Percentiles rank a stretch among this genome's conserved stretches.
Conservation (phyloP, 2,329 filamentous ascomycete genomes). For the Fusarium sp. region DNA sequence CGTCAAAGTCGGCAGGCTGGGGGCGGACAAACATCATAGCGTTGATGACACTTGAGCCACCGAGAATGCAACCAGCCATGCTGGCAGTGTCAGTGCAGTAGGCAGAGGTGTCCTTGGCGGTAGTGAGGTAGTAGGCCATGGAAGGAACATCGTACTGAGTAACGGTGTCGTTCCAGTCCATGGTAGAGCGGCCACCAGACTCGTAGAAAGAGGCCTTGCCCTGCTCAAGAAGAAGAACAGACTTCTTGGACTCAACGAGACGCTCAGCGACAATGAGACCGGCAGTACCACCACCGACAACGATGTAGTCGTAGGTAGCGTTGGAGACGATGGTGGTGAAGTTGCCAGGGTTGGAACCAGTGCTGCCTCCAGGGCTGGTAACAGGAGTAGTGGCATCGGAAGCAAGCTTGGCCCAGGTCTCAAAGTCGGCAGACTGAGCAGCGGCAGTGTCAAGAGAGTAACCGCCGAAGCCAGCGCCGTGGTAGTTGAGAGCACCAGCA, state of each 20-base stretch:
- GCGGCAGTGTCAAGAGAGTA: constrained; percentile 51
- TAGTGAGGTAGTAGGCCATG: constrained; percentile 77
- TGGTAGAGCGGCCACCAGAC: constrained; percentile 70
- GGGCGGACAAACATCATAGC: constrained; percentile 77
- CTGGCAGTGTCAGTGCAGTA: constrained; percentile 74
- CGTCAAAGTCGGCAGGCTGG: constrained; percentile 73
- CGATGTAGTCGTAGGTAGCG: constrained; percentile 68
- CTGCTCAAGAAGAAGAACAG: constrained; percentile 69
- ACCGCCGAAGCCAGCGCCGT: constrained; percentile 60
- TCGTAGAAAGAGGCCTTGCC: constrained; percentile 68
- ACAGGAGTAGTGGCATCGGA: constrained; percentile 51
- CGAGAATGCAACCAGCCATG: constrained; percentile 78
- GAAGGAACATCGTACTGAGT: constrained; percentile 79
- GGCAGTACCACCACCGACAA: constrained; percentile 71
- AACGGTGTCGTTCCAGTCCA: constrained; percentile 72
- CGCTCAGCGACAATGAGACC: constrained; percentile 69
- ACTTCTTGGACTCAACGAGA: constrained; percentile 69
- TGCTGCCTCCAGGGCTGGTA: constrained; percentile 39
- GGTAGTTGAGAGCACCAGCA: constrained; percentile 50
- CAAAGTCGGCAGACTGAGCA: constrained; percentile 54
- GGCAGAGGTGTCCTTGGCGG: constrained; percentile 69
- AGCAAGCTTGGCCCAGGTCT: constrained; percentile 56
- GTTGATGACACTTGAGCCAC: constrained; percentile 74
- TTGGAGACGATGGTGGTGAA: constrained; percentile 48
- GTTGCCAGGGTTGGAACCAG: constrained; percentile 36